A percentile compares a stretch with the other conserved stretches of the same genome.
These are phyloP conservation scores for Fusarium sarcochroum DNA, from an alignment of 2,329 filamentous ascomycete species.

Conservation along the genomic window DNA sequence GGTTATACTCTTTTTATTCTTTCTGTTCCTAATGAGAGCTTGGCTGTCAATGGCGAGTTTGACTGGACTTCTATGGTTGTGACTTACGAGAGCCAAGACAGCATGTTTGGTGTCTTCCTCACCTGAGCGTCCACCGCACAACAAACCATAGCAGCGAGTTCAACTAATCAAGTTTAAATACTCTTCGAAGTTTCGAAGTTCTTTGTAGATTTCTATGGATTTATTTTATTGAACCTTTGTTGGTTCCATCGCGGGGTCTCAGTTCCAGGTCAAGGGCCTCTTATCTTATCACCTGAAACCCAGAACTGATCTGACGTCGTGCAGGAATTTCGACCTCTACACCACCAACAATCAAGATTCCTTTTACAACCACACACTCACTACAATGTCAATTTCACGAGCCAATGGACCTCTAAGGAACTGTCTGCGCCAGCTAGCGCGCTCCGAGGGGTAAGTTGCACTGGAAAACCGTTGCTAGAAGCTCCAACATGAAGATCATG, in stretches of 20 bases:
- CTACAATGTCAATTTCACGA: slow-evolving; percentile 43
- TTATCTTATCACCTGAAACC: slow-evolving; percentile 48
- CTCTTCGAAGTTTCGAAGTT: too few relatives aligned
- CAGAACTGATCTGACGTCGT: slow-evolving; percentile 44
- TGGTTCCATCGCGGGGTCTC: neutral
- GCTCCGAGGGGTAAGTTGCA: slow-evolving; percentile 43
- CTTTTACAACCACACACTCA: neutral
- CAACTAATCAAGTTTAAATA: too few relatives aligned
- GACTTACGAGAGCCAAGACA: too few relatives aligned
- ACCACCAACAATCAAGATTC: neutral
- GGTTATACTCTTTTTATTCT: too few relatives aligned
- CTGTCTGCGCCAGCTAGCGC: slow-evolving; percentile 44
- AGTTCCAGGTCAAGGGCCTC: slow-evolving; percentile 1
- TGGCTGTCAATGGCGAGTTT: too few relatives aligned
- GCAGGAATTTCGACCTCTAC: slow-evolving; percentile 41
- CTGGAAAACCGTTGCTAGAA: neutral
- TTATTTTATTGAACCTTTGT: neutral
- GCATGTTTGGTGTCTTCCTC: too few relatives aligned
- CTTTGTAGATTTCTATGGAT: neutral
- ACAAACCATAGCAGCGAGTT: too few relatives aligned
- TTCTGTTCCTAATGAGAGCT: too few relatives aligned
- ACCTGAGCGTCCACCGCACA: too few relatives aligned
- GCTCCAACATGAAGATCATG: slow-evolving; percentile 1
- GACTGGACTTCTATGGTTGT: too few relatives aligned
- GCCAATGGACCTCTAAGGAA: slow-evolving; percentile 43